Evolutionary conservation across 306 rosid species (phyloP).

Genomic region (Dryas alaskensis): DNA sequence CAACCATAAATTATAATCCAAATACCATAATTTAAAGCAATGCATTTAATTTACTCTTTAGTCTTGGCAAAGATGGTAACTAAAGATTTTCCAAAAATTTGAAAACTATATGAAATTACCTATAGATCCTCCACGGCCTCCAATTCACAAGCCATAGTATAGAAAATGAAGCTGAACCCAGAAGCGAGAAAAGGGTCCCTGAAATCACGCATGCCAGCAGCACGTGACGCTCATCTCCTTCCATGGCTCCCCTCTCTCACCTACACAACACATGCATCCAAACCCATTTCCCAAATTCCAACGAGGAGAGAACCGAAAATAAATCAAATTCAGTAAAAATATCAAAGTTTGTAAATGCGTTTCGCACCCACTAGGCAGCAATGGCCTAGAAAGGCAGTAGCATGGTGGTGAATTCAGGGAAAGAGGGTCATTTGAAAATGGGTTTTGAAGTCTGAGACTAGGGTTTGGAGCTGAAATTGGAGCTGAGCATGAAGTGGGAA

Average conservation of each 20-base stretch:
- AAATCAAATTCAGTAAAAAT: constrained; percentile 5
- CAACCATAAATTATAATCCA: neutral
- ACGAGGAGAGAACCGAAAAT: neutral
- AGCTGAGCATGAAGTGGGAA: constrained; percentile 25
- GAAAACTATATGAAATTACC: constrained; percentile 36
- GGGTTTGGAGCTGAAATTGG: constrained; percentile 49
- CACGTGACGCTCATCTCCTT: constrained; percentile 67
- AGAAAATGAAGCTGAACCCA: constrained; percentile 77
- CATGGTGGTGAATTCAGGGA: constrained; percentile 51
- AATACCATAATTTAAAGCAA: neutral
- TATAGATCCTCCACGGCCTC: constrained; percentile 99
- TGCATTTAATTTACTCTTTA: neutral
- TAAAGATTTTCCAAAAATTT: neutral
- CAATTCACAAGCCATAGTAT: constrained; percentile 96
- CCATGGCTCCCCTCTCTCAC: constrained; percentile 58
- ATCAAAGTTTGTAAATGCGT: constrained; percentile 13
- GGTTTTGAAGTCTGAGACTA: constrained; percentile 29
- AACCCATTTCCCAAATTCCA: constrained; percentile 22
- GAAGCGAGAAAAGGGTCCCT: constrained; percentile 75
- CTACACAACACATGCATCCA: constrained; percentile 63
- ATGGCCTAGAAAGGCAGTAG: constrained; percentile 39
- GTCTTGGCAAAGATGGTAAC: neutral
- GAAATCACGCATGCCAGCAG: constrained; percentile 77
- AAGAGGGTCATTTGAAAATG: constrained; percentile 36
- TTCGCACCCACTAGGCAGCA: constrained; percentile 38